phyloP scores from a whole-genome alignment of 2,329 filamentous ascomycete species.

The Elsinoe australis region DNA sequence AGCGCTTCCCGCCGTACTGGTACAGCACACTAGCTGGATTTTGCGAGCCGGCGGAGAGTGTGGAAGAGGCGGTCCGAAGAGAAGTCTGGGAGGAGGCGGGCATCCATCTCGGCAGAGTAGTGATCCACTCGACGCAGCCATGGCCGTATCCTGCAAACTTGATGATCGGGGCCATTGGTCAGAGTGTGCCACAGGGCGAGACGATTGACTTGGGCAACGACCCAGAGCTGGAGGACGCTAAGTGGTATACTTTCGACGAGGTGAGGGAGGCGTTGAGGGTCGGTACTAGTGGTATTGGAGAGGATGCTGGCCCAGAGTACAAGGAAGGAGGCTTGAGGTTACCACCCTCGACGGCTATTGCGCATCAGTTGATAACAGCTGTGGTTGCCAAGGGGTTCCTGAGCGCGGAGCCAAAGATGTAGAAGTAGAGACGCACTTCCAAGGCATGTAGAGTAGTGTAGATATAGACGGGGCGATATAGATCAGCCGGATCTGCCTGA shows the following conservation, averaged over 20 bases:
- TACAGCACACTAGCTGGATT: slow-evolving; percentile 70
- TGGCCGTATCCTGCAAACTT: slow-evolving; percentile 49
- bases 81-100: slow-evolving; percentile 47
- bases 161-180: slow-evolving; percentile 65
- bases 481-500: too few relatives aligned
- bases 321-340: slow-evolving; percentile 70
- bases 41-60: slow-evolving; percentile 44
- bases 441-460: slow-evolving; percentile 4
- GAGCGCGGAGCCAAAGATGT: slow-evolving; percentile 42
- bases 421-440: neutral
- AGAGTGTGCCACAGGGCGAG: slow-evolving; percentile 71
- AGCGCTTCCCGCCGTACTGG: slow-evolving; percentile 75
- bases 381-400: slow-evolving; percentile 66
- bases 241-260: slow-evolving; percentile 80
- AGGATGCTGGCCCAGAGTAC: slow-evolving; percentile 56
- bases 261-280: slow-evolving; percentile 63
- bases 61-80: slow-evolving; percentile 45
- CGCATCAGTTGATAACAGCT: slow-evolving; percentile 75
- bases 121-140: slow-evolving; percentile 46
- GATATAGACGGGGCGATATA: slow-evolving; percentile 11
- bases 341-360: slow-evolving; percentile 83
- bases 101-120: slow-evolving; percentile 42
- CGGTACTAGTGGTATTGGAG: slow-evolving; percentile 61
- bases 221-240: slow-evolving; percentile 80
- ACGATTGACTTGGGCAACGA: slow-evolving; percentile 76